Percentiles rank a stretch among this genome's conserved stretches.
These are phyloP conservation scores for Funneliformis geosporum DNA, from an alignment of 192 early-diverging fungal genomes.

Conservation along the genomic window DNA sequence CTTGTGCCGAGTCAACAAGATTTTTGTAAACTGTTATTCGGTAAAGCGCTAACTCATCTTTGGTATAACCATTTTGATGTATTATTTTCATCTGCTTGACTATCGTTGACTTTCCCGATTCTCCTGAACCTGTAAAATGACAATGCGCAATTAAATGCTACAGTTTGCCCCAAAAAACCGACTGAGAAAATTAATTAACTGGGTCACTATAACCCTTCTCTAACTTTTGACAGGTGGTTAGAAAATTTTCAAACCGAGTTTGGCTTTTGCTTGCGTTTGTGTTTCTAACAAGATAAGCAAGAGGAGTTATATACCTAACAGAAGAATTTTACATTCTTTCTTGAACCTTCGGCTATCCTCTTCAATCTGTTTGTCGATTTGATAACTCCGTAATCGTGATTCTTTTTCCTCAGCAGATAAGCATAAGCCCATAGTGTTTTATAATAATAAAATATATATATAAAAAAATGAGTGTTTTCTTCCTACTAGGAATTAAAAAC, in stretches of 20 bases:
- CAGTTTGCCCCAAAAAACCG: background rate
- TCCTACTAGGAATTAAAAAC: background rate
- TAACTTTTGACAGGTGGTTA: background rate
- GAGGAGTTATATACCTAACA: constrained; percentile 55
- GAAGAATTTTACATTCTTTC: constrained; percentile 73
- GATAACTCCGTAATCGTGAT: constrained; percentile 49
- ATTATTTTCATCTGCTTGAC: constrained; percentile 99
- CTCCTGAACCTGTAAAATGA: constrained; percentile 69
- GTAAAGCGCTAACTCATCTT: constrained; percentile 75
- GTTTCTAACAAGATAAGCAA: background rate
- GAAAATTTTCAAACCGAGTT: background rate
- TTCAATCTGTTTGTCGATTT: constrained; percentile 64
- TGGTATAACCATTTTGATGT: constrained; percentile 87
- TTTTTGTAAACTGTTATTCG: constrained; percentile 85
- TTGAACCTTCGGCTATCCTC: constrained; percentile 59
- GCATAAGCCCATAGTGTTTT: constrained; percentile 62
- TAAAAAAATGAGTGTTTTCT: background rate
- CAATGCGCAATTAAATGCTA: constrained; percentile 12
- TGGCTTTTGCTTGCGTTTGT: background rate
- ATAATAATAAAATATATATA: background rate
- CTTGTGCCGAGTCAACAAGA: constrained; percentile 80
- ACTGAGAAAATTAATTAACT: background rate
- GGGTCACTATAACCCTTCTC: background rate
- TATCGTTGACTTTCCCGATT: constrained; percentile 95
- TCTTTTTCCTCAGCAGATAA: constrained; percentile 64